A percentile compares a stretch with the other conserved stretches of the same genome.
These are phyloP conservation scores for Blastomyces emzantsi DNA, from an alignment of 2,329 filamentous ascomycete genomes.

Conservation along the genomic window DNA sequence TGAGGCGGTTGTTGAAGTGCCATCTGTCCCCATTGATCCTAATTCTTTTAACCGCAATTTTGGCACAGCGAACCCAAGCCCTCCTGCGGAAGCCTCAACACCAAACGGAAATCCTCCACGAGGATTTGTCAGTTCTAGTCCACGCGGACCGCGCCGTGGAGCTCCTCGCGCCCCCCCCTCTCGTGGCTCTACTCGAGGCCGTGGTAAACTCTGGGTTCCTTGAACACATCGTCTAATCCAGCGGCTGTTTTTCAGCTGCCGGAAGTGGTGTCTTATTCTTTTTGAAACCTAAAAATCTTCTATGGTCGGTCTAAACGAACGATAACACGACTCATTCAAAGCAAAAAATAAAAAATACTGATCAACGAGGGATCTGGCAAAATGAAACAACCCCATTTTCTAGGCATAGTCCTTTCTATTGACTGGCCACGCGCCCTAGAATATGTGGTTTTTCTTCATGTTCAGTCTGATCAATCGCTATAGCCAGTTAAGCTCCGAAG, in stretches of 20 bases:
- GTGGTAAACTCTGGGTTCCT: constrained; percentile 40
- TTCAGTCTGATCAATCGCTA: background rate
- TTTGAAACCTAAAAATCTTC: background rate
- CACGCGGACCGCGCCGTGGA: constrained; percentile 28
- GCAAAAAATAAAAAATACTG: background rate
- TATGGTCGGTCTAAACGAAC: background rate
- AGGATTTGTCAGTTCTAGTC: constrained; percentile 28
- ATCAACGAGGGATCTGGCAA: background rate
- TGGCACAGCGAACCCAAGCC: constrained; percentile 23
- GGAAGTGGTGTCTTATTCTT: background rate
- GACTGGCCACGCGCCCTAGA: background rate
- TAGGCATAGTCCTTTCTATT: background rate
- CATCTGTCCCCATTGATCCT: constrained; percentile 40
- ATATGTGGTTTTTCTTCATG: background rate
- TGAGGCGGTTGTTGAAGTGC: constrained; percentile 34
- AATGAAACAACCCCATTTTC: background rate
- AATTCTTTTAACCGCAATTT: constrained; percentile 40
- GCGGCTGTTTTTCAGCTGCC: background rate
- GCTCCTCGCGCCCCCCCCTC: constrained; percentile 27
- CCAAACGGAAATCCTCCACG: constrained; percentile 19
- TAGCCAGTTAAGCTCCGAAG: background rate
- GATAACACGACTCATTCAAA: background rate
- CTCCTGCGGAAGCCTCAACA: constrained; percentile 26
- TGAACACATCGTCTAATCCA: constrained; percentile 21
- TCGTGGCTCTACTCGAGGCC: constrained; percentile 32